Percentiles rank a stretch among this genome's conserved stretches.
These are phyloP conservation scores for Canariomyces notabilis DNA, from an alignment of 2,329 filamentous ascomycete species.

Conservation along the genomic window DNA sequence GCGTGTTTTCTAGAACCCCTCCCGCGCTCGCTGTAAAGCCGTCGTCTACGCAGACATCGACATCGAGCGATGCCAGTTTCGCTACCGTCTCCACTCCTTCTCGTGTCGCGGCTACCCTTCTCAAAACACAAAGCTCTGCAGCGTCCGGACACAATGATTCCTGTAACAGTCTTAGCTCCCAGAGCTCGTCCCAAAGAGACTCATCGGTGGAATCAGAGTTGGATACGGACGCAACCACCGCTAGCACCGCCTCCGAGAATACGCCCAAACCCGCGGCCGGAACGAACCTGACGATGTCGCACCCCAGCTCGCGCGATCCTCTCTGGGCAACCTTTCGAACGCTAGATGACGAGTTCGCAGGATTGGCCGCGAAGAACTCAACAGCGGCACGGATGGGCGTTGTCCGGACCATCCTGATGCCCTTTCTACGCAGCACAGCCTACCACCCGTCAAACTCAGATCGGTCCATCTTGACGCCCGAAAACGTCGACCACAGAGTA, in stretches of 20 bases:
- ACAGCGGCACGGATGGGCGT: slow-evolving; percentile 64
- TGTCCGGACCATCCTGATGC: slow-evolving; percentile 65
- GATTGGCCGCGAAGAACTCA: slow-evolving; percentile 64
- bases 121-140: slow-evolving; percentile 29
- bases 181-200: slow-evolving; percentile 24
- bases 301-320: slow-evolving; percentile 42
- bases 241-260: slow-evolving; percentile 28
- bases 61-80: slow-evolving; percentile 25
- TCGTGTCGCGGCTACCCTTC: slow-evolving; percentile 36
- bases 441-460: slow-evolving; percentile 59
- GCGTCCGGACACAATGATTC: slow-evolving; percentile 17
- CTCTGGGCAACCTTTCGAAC: slow-evolving; percentile 52
- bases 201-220: slow-evolving; percentile 23
- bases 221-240: slow-evolving; percentile 23
- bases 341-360: slow-evolving; percentile 44
- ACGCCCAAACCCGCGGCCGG: slow-evolving; percentile 38
- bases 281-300: slow-evolving; percentile 42
- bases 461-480: slow-evolving; percentile 54
- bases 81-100: slow-evolving; percentile 38
- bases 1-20: slow-evolving; percentile 37
- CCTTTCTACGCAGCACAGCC: slow-evolving; percentile 69
- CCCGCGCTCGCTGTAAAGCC: slow-evolving; percentile 22
- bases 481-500: slow-evolving; percentile 76
- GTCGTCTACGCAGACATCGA: slow-evolving; percentile 17
- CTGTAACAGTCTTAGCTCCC: slow-evolving; percentile 16